A percentile compares a stretch with the other conserved stretches of the same genome.
phyloP scores from a whole-genome alignment of 306 rosid genomes.

The Cucurbita argyrosperma region DNA sequence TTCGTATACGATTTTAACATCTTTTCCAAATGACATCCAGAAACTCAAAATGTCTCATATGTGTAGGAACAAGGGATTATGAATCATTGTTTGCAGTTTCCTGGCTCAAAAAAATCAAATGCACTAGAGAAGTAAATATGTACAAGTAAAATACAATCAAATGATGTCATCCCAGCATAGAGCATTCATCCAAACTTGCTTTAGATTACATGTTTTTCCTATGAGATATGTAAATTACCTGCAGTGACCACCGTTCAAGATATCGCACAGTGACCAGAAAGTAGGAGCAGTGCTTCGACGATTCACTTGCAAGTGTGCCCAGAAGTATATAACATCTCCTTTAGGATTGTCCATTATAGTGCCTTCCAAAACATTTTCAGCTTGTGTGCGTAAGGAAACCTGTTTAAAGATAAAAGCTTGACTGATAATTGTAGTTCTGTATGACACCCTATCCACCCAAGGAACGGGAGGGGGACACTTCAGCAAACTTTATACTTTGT shows the following conservation, averaged over 20 bases:
- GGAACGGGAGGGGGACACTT: not conserved
- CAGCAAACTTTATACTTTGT: not conserved
- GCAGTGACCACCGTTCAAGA: slow-evolving; percentile 86
- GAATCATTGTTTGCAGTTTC: not conserved
- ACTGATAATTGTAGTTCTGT: not conserved
- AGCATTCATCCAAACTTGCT: not conserved
- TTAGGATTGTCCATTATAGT: slow-evolving; percentile 33
- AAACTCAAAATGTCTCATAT: not conserved
- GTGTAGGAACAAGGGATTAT: not conserved
- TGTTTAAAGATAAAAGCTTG: slow-evolving; percentile 26
- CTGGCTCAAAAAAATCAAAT: not conserved
- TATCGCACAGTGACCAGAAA: slow-evolving; percentile 90
- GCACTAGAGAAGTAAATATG: not conserved
- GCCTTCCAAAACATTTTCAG: slow-evolving; percentile 64
- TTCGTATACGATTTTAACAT: not conserved
- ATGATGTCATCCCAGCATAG: not conserved
- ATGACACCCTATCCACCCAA: not conserved
- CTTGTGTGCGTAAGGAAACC: slow-evolving; percentile 54
- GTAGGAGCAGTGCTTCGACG: slow-evolving; percentile 44
- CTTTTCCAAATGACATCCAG: not conserved
- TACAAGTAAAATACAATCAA: not conserved
- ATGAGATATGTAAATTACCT: slow-evolving; percentile 29
- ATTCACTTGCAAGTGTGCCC: slow-evolving; percentile 60
- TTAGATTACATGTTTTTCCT: not conserved
- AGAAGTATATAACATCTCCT: slow-evolving; percentile 79